phyloP scores from a whole-genome alignment of 805 yeast species.

The Schizosaccharomyces octosporus region DNA sequence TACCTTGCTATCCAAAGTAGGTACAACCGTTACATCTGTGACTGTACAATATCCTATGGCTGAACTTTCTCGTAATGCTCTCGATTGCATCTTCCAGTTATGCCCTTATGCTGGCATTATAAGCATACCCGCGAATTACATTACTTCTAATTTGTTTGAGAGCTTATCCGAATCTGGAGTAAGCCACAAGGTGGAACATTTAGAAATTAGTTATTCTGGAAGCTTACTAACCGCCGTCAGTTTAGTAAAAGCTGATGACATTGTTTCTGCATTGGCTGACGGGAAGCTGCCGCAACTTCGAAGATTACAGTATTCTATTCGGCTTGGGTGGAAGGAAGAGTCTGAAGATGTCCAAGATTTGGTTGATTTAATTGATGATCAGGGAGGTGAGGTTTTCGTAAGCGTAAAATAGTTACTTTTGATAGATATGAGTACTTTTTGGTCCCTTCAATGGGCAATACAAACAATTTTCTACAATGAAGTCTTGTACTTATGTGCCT shows the following conservation, averaged over 20 bases:
- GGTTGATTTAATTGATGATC: conserved; percentile 43
- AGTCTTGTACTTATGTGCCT: too few species aligned
- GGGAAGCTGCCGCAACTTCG: conserved; percentile 45
- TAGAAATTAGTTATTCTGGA: conserved; percentile 67
- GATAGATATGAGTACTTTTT: too few species aligned
- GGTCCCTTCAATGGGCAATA: too few species aligned
- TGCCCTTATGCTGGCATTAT: conserved; percentile 50
- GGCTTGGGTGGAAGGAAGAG: conserved; percentile 52
- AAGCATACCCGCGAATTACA: conserved; percentile 59
- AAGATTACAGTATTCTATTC: conserved; percentile 41
- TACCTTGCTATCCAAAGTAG: conserved; percentile 35
- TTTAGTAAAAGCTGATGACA: conserved; percentile 50
- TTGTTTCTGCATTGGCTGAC: conserved; percentile 63
- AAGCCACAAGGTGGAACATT: conserved; percentile 27
- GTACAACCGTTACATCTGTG: conserved; percentile 35
- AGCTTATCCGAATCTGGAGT: conserved; percentile 12
- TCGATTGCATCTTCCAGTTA: conserved; percentile 46
- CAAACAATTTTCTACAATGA: too few species aligned
- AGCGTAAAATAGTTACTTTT: neutral
- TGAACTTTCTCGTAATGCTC: conserved; percentile 35
- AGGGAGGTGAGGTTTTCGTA: conserved; percentile 9
- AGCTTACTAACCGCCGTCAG: conserved; percentile 40
- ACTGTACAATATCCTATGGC: conserved; percentile 79
- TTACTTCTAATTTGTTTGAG: conserved; percentile 23
- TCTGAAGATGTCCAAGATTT: conserved; percentile 38